phyloP scores from a whole-genome alignment of 768 basidiomycete genomes.

The Suillus bovinus region DNA sequence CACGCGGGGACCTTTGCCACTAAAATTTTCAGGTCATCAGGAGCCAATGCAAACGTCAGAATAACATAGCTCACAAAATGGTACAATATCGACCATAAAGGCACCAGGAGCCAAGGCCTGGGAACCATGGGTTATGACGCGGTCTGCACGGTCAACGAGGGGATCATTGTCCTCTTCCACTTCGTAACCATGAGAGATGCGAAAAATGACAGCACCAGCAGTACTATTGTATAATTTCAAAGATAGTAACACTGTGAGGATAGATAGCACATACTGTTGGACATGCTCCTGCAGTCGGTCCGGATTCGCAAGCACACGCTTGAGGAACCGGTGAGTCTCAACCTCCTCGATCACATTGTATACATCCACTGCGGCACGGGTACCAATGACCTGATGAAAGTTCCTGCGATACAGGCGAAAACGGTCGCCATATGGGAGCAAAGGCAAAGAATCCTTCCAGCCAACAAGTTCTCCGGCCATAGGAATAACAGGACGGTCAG shows the following conservation, averaged over 20 bases:
- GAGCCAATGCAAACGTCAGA: background rate
- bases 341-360: conserved; percentile 38
- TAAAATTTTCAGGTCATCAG: background rate
- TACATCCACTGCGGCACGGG: conserved; percentile 34
- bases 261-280: conserved; percentile 35
- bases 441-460: conserved; percentile 35
- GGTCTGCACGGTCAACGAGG: background rate
- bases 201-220: background rate
- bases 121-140: background rate
- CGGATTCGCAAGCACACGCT: conserved; percentile 39
- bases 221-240: background rate
- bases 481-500: conserved; percentile 54
- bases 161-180: background rate
- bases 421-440: conserved; percentile 41
- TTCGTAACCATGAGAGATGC: background rate
- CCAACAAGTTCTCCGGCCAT: conserved; percentile 39
- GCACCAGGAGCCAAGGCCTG: background rate
- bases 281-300: conserved; percentile 37
- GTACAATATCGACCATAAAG: background rate
- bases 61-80: background rate
- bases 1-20: background rate
- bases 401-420: conserved; percentile 44
- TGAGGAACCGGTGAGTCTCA: conserved; percentile 44
- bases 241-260: background rate
- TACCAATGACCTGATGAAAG: conserved; percentile 43